A percentile compares a stretch with the other conserved stretches of the same genome.
These are phyloP conservation scores for Brassica carinata DNA, from an alignment of 345 rosid species.

Conservation along the genomic window DNA sequence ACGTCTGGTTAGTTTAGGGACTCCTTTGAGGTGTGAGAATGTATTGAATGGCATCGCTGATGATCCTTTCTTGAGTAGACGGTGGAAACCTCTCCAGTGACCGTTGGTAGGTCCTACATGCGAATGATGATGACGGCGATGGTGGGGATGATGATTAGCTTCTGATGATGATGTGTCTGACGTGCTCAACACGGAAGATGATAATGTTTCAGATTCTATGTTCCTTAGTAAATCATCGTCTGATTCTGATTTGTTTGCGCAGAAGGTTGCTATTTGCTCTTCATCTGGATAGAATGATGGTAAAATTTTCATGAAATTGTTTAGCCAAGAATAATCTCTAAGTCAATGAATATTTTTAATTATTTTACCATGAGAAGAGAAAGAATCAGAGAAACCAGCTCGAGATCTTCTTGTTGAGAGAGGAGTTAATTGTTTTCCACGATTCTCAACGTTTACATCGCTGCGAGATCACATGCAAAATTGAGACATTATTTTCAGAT, in stretches of 20 bases:
- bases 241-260: slow-evolving; percentile 18
- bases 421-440: slow-evolving; percentile 37
- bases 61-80: slow-evolving; percentile 63
- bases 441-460: slow-evolving; percentile 36
- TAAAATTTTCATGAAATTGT: neutral
- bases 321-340: neutral
- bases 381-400: slow-evolving; percentile 54
- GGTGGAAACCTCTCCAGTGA: slow-evolving; percentile 62
- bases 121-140: slow-evolving; percentile 5
- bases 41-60: slow-evolving; percentile 49
- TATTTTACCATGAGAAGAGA: slow-evolving; percentile 51
- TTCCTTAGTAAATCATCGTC: slow-evolving; percentile 46
- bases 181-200: slow-evolving; percentile 56
- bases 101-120: slow-evolving; percentile 25
- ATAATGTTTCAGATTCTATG: slow-evolving; percentile 45
- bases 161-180: slow-evolving; percentile 52
- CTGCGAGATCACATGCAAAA: slow-evolving; percentile 31
- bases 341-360: neutral
- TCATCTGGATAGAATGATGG: slow-evolving; percentile 32
- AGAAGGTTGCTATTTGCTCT: neutral
- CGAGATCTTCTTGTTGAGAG: slow-evolving; percentile 41
- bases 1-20: slow-evolving; percentile 66
- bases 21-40: slow-evolving; percentile 47
- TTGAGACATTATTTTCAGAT: slow-evolving; percentile 2
- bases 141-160: slow-evolving; percentile 28